Percentiles rank a stretch among this genome's conserved stretches.
Conservation (phyloP, 2,329 filamentous ascomycete genomes). For the Hymenoscyphus albidus region DNA sequence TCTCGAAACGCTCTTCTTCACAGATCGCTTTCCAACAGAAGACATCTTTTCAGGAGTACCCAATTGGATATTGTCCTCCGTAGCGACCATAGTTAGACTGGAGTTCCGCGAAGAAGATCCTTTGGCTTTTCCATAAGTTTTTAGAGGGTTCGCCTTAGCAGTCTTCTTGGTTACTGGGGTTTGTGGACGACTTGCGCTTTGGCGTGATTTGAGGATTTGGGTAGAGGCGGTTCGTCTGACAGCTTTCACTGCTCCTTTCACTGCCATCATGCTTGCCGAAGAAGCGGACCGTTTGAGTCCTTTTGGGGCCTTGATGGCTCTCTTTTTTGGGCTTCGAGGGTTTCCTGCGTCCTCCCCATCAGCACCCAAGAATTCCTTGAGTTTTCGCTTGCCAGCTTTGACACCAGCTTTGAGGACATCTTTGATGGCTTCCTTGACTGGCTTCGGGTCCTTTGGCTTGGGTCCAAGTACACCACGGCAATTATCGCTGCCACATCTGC, state of each 20-base stretch:
- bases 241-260: constrained; percentile 37
- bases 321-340: constrained; percentile 40
- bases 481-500: constrained; percentile 59
- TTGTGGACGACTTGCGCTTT: constrained; percentile 21
- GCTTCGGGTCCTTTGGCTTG: constrained; percentile 53
- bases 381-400: constrained; percentile 54
- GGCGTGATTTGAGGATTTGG: constrained; percentile 24
- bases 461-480: constrained; percentile 63
- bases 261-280: constrained; percentile 34
- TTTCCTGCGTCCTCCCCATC: constrained; percentile 22
- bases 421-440: constrained; percentile 42
- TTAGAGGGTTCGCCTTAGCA: constrained; percentile 24
- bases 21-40: constrained; percentile 12
- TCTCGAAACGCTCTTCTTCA: constrained; percentile 20
- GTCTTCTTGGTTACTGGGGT: constrained; percentile 18
- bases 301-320: constrained; percentile 43
- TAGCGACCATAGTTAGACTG: constrained; percentile 24
- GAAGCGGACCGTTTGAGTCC: constrained; percentile 37
- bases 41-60: constrained; percentile 14
- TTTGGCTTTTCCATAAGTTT: constrained; percentile 28
- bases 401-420: constrained; percentile 35
- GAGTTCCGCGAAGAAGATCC: constrained; percentile 25
- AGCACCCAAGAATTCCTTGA: constrained; percentile 47
- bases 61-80: background rate
- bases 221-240: constrained; percentile 40